Conservation (phyloP, 2,329 filamentous ascomycete species). For the Mycosphaerella arachidis region DNA sequence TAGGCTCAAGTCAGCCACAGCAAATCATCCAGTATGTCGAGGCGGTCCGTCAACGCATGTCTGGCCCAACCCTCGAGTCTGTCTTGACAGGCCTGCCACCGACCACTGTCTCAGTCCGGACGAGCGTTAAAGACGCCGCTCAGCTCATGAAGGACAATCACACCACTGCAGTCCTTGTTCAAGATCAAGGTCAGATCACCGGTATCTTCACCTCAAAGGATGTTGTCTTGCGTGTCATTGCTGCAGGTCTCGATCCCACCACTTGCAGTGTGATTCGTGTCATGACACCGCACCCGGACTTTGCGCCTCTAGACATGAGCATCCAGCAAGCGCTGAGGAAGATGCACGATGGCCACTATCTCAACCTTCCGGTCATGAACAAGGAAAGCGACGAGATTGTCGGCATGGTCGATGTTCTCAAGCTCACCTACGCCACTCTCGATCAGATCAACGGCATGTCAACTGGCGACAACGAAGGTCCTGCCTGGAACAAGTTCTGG, state of each 20-base stretch:
- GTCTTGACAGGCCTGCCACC: constrained; percentile 89
- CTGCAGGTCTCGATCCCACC: constrained; percentile 85
- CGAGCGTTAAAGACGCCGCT: constrained; percentile 92
- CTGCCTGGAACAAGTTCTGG: constrained; percentile 99
- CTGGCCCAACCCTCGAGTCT: constrained; percentile 89
- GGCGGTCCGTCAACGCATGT: constrained; percentile 93
- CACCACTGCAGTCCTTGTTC: constrained; percentile 91
- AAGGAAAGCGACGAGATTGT: constrained; percentile 86
- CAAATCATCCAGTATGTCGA: constrained; percentile 99
- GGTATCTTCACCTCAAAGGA: constrained; percentile 99
- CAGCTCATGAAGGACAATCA: constrained; percentile 98
- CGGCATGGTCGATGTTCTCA: constrained; percentile 98
- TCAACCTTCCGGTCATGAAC: constrained; percentile 98
- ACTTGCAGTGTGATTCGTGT: constrained; percentile 97
- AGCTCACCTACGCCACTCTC: constrained; percentile 94
- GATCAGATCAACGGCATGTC: constrained; percentile 94
- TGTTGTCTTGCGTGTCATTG: constrained; percentile 95
- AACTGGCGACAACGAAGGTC: constrained; percentile 82
- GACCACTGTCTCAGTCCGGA: constrained; percentile 90
- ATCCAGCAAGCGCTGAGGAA: constrained; percentile 96
- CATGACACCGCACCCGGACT: constrained; percentile 98
- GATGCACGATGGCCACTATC: constrained; percentile 99
- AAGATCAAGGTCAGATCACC: constrained; percentile 94
- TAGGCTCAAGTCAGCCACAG: constrained; percentile 92
- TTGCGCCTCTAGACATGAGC: constrained; percentile 97